A percentile compares a stretch with the other conserved stretches of the same genome.
phyloP scores from a whole-genome alignment of 2,329 filamentous ascomycete species.

The Talaromyces marneffei region DNA sequence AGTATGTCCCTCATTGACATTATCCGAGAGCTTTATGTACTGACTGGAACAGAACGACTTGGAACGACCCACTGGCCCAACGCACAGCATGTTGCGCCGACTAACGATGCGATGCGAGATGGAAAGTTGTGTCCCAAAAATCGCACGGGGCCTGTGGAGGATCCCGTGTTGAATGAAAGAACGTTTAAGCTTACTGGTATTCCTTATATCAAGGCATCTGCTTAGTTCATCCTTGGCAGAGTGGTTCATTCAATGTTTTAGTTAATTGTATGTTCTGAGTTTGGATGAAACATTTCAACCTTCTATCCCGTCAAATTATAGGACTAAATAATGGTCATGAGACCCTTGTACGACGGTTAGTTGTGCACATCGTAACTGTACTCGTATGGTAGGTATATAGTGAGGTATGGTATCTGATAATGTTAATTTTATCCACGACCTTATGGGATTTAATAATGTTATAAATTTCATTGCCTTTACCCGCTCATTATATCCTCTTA shows the following conservation, averaged over 20 bases:
- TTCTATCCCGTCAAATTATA: too few relatives aligned
- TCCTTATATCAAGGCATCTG: conserved; percentile 4
- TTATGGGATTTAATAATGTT: too few relatives aligned
- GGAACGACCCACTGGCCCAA: conserved; percentile 10
- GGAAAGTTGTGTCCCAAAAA: conserved; percentile 30
- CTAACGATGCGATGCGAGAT: neutral
- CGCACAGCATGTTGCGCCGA: neutral
- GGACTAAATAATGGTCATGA: too few relatives aligned
- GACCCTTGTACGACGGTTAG: too few relatives aligned
- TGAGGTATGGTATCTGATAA: too few relatives aligned
- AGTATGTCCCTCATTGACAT: conserved; percentile 6
- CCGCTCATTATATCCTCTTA: too few relatives aligned
- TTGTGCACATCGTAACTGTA: too few relatives aligned
- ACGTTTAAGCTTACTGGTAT: conserved; percentile 31
- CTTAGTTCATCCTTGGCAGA: neutral
- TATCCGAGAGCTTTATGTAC: neutral
- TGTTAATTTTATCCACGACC: too few relatives aligned
- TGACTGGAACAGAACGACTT: conserved; percentile 14
- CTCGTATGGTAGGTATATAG: too few relatives aligned
- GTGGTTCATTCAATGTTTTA: too few relatives aligned
- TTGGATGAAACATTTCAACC: neutral
- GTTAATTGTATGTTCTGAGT: neutral
- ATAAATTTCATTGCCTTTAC: too few relatives aligned
- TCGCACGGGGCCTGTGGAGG: conserved; percentile 34
- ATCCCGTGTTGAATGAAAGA: conserved; percentile 30